Evolutionary conservation across 106 monocot species (phyloP), one percentile per base, ranked within the genome.

Genomic region (Acorus calamus): DNA sequence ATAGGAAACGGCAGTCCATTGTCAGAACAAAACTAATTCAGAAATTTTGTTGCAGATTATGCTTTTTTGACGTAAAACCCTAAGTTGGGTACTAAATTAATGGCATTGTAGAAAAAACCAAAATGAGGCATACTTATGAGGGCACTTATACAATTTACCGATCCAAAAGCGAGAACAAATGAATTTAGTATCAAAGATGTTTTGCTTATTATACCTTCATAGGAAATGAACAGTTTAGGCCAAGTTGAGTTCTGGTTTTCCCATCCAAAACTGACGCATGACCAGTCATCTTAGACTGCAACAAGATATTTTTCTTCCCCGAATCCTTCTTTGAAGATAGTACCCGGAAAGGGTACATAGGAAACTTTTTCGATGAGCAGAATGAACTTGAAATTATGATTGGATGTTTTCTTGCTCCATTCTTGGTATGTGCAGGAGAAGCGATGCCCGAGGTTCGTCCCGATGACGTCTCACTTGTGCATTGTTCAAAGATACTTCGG

Each of bases 291-390:
- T 77, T 70, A 14, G 54, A 51, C 64, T 77, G 74, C 13, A 53
- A 55, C 61, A 66, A 66, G 44, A 55, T 42, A 63, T 67, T 67
- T 28, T 53, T 66, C 66, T 61, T 76, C 56, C 69, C 74, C 59
- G 79, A 66, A 53, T 83, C 85, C 48, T 62, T 78, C 6, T 73
- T 57, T 0, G 77, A 77, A 69, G 69, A 47, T 58, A 81, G 47
- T 69, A 82, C 68, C 4, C 81, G 80, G 62, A 86, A 76, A 69
- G 74, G 60, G 46, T 83, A 78, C 62, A 91, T 75, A 2, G 73
- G 76, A 42, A 91, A 86, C 59, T 91, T 86, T 66, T 77, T 86
- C 3, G 89, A 90, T 6, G 90, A 91, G 74, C 90, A 91, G 71
- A 91, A 91, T 63, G 83, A 65, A 73, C 76, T 86, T 12, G 83